Conservation (phyloP, 176 grass and related monocot species). For the bread wheat (Triticum aestivum) region DNA sequence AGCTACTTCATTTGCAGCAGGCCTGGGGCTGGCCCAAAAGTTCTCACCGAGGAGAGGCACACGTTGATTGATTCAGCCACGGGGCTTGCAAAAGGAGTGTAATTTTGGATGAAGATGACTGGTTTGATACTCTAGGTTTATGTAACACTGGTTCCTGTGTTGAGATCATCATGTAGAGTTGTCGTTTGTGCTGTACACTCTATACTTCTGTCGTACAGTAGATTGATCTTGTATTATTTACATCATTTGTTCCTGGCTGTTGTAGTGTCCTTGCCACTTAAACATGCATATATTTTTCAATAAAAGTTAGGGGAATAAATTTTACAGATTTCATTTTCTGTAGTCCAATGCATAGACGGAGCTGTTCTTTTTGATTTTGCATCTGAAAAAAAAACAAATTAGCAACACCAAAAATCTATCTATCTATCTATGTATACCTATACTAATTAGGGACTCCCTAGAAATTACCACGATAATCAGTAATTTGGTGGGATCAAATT, state of each 20-base stretch:
- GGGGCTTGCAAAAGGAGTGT: conserved; percentile 40
- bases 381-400: neutral
- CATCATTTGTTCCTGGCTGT: neutral
- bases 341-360: neutral
- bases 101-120: neutral
- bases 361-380: neutral
- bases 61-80: conserved; percentile 47
- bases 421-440: too few relatives aligned
- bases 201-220: neutral
- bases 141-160: neutral
- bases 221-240: neutral
- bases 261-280: neutral
- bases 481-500: too few relatives aligned
- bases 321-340: neutral
- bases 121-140: neutral
- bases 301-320: neutral
- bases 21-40: conserved; percentile 42
- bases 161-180: neutral
- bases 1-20: conserved; percentile 57
- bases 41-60: conserved; percentile 25
- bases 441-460: too few relatives aligned
- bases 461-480: too few relatives aligned
- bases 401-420: too few relatives aligned
- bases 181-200: neutral
- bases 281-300: neutral